Conservation (phyloP, 805 yeast genomes). For the Saccharomycopsis synnaedendra region DNA sequence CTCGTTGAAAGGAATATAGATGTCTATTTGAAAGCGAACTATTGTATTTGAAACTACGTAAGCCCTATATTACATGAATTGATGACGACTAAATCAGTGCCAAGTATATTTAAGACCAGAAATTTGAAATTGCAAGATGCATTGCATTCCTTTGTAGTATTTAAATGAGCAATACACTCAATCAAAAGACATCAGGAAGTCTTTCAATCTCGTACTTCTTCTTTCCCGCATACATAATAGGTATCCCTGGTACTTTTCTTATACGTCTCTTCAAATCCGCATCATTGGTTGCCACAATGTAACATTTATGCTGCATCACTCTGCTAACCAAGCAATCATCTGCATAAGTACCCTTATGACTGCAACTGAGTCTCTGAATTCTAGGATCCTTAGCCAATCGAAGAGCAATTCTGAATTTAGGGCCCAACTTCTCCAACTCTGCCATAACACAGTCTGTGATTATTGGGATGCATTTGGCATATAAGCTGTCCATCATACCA, state of each 20-base stretch:
- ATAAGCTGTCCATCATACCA: constrained; percentile 93
- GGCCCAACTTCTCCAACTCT: constrained; percentile 92
- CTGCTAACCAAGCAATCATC: constrained; percentile 94
- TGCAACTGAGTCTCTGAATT: constrained; percentile 73
- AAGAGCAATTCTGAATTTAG: constrained; percentile 86
- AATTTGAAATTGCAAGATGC: too few relatives aligned
- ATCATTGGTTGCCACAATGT: constrained; percentile 95
- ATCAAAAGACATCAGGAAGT: constrained; percentile 80
- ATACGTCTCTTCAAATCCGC: constrained; percentile 91
- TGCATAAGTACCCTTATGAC: constrained; percentile 95
- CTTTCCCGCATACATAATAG: constrained; percentile 92
- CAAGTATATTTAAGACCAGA: too few relatives aligned
- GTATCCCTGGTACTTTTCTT: constrained; percentile 95
- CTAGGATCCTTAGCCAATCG: constrained; percentile 90
- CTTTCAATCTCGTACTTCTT: constrained; percentile 89
- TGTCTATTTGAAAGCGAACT: too few relatives aligned
- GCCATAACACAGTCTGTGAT: constrained; percentile 98
- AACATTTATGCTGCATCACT: constrained; percentile 93
- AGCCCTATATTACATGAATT: too few relatives aligned
- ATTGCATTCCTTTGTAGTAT: neutral
- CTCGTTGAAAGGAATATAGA: too few relatives aligned
- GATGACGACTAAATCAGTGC: too few relatives aligned
- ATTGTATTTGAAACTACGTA: too few relatives aligned
- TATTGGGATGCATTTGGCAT: constrained; percentile 91
- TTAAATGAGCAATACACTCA: neutral